phyloP scores from a whole-genome alignment of 805 yeast genomes.

The Candida oleophila region DNA sequence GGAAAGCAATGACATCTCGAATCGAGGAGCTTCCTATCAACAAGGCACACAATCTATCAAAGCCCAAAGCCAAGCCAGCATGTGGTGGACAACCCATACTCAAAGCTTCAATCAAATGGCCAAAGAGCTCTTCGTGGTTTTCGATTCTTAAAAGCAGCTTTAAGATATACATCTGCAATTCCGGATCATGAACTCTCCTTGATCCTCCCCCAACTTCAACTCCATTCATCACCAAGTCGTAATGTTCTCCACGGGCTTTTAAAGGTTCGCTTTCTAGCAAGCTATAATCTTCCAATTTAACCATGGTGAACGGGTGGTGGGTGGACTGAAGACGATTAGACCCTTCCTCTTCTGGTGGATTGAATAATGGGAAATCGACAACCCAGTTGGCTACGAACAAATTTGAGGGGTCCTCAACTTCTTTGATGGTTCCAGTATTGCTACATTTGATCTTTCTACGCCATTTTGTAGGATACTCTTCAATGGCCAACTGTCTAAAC shows the following conservation, averaged over 20 bases:
- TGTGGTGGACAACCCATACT: slow-evolving; percentile 97
- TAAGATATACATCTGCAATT: slow-evolving; percentile 72
- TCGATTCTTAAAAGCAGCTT: slow-evolving; percentile 58
- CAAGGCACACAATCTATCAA: slow-evolving; percentile 93
- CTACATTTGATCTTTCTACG: slow-evolving; percentile 31
- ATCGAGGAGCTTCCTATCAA: slow-evolving; percentile 73
- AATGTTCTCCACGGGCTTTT: slow-evolving; percentile 81
- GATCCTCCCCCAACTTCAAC: slow-evolving; percentile 98
- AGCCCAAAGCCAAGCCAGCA: slow-evolving; percentile 95
- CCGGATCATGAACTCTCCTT: slow-evolving; percentile 86
- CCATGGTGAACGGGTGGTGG: slow-evolving; percentile 98
- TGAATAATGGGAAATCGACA: slow-evolving; percentile 88
- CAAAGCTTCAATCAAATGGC: slow-evolving; percentile 81
- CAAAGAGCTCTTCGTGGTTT: slow-evolving; percentile 66
- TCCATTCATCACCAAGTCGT: slow-evolving; percentile 91
- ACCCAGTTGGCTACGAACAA: slow-evolving; percentile 78
- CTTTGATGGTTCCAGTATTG: slow-evolving; percentile 11
- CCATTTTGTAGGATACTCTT: slow-evolving; percentile 50
- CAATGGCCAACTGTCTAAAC: slow-evolving; percentile 72
- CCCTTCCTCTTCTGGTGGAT: slow-evolving; percentile 55
- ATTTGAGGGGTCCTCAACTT: slow-evolving; percentile 14
- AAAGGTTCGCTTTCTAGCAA: slow-evolving; percentile 55
- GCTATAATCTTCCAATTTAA: slow-evolving; percentile 64
- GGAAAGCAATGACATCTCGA: slow-evolving; percentile 93
- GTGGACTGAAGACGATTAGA: slow-evolving; percentile 56